phyloP scores from a whole-genome alignment of 139 green algal genomes.

The Chlorella sorokiniana region DNA sequence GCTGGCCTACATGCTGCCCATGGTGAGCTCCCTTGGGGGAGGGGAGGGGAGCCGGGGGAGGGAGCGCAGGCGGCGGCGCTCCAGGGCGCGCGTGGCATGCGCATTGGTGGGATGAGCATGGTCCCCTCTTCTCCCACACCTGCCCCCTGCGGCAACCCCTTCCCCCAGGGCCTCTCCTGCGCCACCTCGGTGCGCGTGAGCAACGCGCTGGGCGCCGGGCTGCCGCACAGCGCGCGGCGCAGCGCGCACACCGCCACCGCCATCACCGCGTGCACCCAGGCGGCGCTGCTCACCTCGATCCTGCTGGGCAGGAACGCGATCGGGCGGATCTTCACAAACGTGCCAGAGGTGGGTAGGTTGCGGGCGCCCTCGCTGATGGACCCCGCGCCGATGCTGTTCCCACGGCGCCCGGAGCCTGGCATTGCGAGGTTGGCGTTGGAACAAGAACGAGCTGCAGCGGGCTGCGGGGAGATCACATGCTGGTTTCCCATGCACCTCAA shows the following conservation, averaged over 20 bases:
- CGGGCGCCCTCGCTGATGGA: neutral
- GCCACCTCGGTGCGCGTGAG: conserved; percentile 38
- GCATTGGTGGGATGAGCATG: neutral
- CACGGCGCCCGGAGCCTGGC: too few species aligned
- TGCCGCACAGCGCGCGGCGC: conserved; percentile 27
- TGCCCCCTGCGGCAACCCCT: neutral
- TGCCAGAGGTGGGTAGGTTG: conserved; percentile 16
- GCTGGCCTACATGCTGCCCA: conserved; percentile 71
- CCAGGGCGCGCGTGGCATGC: neutral
- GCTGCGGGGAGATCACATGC: too few species aligned
- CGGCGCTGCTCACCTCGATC: neutral
- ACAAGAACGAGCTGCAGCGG: too few species aligned
- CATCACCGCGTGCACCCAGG: conserved; percentile 22
- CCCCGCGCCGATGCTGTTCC: neutral
- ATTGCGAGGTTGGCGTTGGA: too few species aligned
- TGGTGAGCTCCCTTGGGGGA: conserved; percentile 33
- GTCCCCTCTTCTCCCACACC: neutral
- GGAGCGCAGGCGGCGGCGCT: neutral
- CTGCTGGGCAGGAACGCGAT: neutral
- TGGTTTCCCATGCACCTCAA: too few species aligned
- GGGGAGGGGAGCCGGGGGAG: too few species aligned
- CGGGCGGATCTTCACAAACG: conserved; percentile 1
- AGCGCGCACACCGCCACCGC: conserved; percentile 15
- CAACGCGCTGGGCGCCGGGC: conserved; percentile 42
- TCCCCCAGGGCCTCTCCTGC: conserved; percentile 5